Conservation (phyloP, 2,329 filamentous ascomycete species). For the Stagonosporopsis rhizophila region DNA sequence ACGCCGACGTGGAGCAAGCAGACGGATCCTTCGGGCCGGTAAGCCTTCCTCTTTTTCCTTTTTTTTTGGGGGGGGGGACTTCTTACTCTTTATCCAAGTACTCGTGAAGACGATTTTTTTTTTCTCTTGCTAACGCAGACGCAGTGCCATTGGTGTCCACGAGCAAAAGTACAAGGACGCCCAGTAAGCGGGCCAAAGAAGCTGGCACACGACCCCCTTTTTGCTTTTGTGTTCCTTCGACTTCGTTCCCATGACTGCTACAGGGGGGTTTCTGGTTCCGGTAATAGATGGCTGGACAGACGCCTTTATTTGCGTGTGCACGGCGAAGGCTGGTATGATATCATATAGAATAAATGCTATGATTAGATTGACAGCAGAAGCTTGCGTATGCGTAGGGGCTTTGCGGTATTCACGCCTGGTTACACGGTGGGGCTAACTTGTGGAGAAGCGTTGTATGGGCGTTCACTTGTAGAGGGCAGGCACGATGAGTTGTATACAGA, state of each 20-base stretch:
- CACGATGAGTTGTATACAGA: background rate
- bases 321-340: background rate
- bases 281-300: slow-evolving; percentile 1
- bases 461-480: too few relatives aligned
- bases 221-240: background rate
- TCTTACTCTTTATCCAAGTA: too few relatives aligned
- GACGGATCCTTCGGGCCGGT: slow-evolving; percentile 93
- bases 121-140: background rate
- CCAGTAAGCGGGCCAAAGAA: slow-evolving; percentile 16
- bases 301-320: too few relatives aligned
- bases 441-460: background rate
- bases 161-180: slow-evolving; percentile 44
- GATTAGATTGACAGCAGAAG: background rate
- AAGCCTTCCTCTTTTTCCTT: slow-evolving; percentile 35
- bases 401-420: too few relatives aligned
- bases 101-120: too few relatives aligned
- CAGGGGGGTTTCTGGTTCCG: background rate
- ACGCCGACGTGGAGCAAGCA: slow-evolving; percentile 97
- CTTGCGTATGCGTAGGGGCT: background rate
- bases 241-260: background rate
- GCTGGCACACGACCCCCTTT: background rate
- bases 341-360: slow-evolving; percentile 2
- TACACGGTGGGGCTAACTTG: too few relatives aligned
- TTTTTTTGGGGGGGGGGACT: too few relatives aligned
- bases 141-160: slow-evolving; percentile 45